Base-by-base conservation (phyloP, 1,284 basidiomycete genomes). In the Apiotrichum siamense region DNA sequence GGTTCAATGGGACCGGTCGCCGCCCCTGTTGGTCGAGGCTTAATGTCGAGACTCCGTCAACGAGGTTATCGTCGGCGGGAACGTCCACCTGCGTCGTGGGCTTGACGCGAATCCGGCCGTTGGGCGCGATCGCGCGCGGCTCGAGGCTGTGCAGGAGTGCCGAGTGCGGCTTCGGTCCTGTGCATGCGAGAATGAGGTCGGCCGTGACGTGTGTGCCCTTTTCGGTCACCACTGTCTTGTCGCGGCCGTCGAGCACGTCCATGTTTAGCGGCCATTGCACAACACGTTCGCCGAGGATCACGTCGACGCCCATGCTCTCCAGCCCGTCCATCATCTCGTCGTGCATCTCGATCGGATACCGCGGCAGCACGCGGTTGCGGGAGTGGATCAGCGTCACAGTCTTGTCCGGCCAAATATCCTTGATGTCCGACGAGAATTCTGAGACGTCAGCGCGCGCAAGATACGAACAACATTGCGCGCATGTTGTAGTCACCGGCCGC, bases 141-240 rank as follows among this genome's bases (percentile, higher is more conserved):
- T 82, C 76, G 59, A 84, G 74, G 0, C 66, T 61, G 25, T 66
- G 70, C 24, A 89, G 72, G 35, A 88, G 65, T 1, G 69, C 74
- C 0, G 84, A 83, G 65, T 88, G 87, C 18, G 86, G 85, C 32
- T 73, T 77, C 70, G 87, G 86, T 7, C 86, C 86, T 0, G 86
- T 88, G 65, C 87, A 88, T 1, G 85, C 74, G 15, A 88, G 77
- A 83, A 87, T 72, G 7, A 86, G 67, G 61, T 86, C 83, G 3
- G 81, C 82, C 26, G 77, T 73, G 44, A 87, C 77, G 56, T 80
- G 78, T 18, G 79, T 73, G 0, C 84, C 85, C 32, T 76, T 78
- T 20, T 78, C 63, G 0, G 84, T 86, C 12, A 77, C 73, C 9
- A 83, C 78, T 29, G 78, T 59, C 48, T 70, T 65, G 35, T 78